These are phyloP conservation scores for Wallacemonas rigidus DNA, from an alignment of 208 protist species.

Conservation along the genomic window DNA sequence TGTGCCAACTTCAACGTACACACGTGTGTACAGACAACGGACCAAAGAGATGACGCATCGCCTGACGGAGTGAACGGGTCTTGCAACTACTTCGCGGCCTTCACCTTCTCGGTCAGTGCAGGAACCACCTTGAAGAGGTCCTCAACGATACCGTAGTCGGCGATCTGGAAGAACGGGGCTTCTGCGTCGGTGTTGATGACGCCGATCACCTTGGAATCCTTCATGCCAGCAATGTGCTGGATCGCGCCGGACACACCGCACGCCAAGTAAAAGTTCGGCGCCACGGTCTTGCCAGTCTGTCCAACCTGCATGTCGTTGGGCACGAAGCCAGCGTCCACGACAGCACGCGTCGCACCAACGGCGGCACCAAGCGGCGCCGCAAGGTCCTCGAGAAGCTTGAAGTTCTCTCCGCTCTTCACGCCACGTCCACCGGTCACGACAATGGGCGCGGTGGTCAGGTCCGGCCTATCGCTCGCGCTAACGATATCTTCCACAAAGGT, in stretches of 20 bases:
- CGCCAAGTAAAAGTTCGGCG: slow-evolving; percentile 98
- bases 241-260: slow-evolving; percentile 97
- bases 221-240: slow-evolving; percentile 98
- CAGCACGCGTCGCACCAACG: slow-evolving; percentile 97
- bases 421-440: slow-evolving; percentile 96
- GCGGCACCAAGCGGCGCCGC: slow-evolving; percentile 93
- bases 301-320: slow-evolving; percentile 97
- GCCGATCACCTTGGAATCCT: slow-evolving; percentile 97
- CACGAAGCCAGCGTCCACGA: slow-evolving; percentile 94
- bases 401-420: slow-evolving; percentile 97
- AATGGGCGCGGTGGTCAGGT: slow-evolving; percentile 90
- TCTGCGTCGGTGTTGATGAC: slow-evolving; percentile 98
- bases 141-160: slow-evolving; percentile 97
- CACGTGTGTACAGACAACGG: no score
- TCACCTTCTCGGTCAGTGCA: slow-evolving; percentile 89
- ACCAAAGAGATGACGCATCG: no score
- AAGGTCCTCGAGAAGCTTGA: slow-evolving; percentile 96
- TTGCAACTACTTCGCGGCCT: slow-evolving; percentile 41
- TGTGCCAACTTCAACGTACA: no score
- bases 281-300: slow-evolving; percentile 99
- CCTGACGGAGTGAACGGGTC: no score
- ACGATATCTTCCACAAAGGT: slow-evolving; percentile 67
- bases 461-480: slow-evolving; percentile 87
- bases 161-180: slow-evolving; percentile 98
- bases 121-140: slow-evolving; percentile 96